Base-by-base conservation (phyloP, 192 early-diverging fungal species). In the Coemansia sp. region DNA sequence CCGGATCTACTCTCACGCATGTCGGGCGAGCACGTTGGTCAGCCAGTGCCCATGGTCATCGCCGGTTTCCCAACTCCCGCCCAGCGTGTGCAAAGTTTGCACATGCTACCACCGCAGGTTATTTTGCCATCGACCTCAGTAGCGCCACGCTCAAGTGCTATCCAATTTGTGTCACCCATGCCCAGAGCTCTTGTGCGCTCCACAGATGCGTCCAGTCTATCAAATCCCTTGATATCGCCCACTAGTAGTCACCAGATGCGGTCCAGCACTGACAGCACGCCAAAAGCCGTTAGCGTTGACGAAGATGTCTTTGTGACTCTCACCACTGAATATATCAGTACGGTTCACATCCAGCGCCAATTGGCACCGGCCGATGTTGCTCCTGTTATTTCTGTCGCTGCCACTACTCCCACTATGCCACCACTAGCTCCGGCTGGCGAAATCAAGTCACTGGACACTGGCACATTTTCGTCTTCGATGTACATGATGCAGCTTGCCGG, bases 401-500 rank as follows among this genome's bases (percentile, higher is more conserved):
- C 40, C 33, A 4, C 37, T 17, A 34, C 39, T 9, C 13, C 45
- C 14, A 34, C 31, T 1, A 4, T n/a, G 31, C 13, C 56, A 8
- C 56, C 37, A 4, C 56, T 34, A 17, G 19, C 24, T 6, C 14
- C 61, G 6, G 33, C 40, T 17, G 37, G 17, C 34, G 53, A 35
- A 10, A n/a, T 11, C 34, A 74, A 74, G 56, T 62, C 67, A 6
- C 62, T 72, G 14, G 75, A 77, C 19, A 29, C 67, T 1, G 42
- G 35, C 16, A n/a, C 31, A 2, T 6, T 21, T 61, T 13, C 14
- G 51, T 16, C 44, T 69, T 13, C 41, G 2, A 62, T 45, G 24
- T 80, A 80, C 29, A 75, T 56, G 51, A 69, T 80, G 66, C 73
- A 75, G 59, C 7, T 81, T 10, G 68, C 62, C 0, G 78, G 73